Conservation (phyloP, 140 eudicot species). For the Anethum foeniculum region DNA sequence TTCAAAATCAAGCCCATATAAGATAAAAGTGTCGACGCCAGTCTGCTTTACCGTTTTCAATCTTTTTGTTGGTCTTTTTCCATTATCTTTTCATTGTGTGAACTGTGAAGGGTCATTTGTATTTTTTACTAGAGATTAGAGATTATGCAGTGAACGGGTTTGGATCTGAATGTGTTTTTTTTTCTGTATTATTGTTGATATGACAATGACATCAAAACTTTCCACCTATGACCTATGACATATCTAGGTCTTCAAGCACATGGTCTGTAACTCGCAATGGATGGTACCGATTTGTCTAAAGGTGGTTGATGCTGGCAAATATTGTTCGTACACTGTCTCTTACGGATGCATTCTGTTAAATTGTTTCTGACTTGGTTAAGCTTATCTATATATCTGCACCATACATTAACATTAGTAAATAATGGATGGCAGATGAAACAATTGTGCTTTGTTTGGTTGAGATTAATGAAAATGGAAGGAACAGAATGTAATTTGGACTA, state of each 20-base stretch:
- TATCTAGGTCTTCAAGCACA: too few relatives aligned
- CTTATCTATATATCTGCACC: background rate
- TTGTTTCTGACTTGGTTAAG: background rate
- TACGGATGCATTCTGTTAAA: background rate
- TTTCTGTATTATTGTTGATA: background rate
- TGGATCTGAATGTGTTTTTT: background rate
- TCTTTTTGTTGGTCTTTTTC: background rate
- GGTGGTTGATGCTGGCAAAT: background rate
- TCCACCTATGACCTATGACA: background rate
- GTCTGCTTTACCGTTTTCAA: background rate
- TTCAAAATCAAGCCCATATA: slow-evolving; percentile 11
- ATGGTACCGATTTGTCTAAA: background rate
- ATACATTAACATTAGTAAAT: background rate
- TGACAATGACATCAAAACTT: background rate
- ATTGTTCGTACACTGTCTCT: background rate
- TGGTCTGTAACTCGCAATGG: background rate
- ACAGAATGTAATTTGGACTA: too few relatives aligned
- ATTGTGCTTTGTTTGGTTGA: background rate
- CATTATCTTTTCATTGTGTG: background rate
- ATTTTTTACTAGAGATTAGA: background rate
- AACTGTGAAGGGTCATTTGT: background rate
- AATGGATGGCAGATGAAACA: background rate
- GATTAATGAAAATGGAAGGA: too few relatives aligned
- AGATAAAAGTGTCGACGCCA: background rate
- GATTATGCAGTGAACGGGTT: background rate